Evolutionary conservation across 441 rosid genomes (phyloP).

Genomic region (Biscutella auriculata): DNA sequence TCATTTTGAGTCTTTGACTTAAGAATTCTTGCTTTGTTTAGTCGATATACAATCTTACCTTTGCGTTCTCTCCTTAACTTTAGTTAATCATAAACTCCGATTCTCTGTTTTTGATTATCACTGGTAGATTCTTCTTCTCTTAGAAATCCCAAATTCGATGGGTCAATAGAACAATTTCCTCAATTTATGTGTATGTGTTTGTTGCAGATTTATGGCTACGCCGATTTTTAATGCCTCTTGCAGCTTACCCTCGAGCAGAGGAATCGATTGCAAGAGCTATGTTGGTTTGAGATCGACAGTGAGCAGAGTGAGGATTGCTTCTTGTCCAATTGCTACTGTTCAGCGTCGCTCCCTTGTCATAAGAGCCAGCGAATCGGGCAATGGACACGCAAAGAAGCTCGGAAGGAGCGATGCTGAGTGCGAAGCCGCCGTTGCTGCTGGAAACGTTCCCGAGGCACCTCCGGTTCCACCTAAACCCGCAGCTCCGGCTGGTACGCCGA

Average conservation of each 20-base stretch:
- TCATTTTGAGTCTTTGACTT: too few relatives aligned
- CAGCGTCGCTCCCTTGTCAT: constrained; percentile 26
- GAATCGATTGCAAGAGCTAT: background rate
- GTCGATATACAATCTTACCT: too few relatives aligned
- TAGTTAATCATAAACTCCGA: too few relatives aligned
- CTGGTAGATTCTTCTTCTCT: too few relatives aligned
- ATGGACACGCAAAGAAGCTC: constrained; percentile 39
- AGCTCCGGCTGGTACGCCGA: constrained; percentile 77
- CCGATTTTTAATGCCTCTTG: background rate
- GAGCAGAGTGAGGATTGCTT: constrained; percentile 19
- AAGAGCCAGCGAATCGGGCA: constrained; percentile 39
- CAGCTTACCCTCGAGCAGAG: background rate
- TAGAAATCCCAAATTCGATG: too few relatives aligned
- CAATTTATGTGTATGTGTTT: background rate
- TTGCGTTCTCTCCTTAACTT: too few relatives aligned
- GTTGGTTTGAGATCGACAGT: constrained; percentile 19
- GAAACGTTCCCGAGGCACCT: constrained; percentile 76
- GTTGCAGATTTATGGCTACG: background rate
- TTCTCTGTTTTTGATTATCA: too few relatives aligned
- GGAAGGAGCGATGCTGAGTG: constrained; percentile 71
- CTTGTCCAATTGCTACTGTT: constrained; percentile 7
- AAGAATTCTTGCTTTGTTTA: too few relatives aligned
- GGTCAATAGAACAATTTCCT: too few relatives aligned
- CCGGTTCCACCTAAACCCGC: constrained; percentile 68
- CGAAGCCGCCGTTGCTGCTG: constrained; percentile 79